Percentiles rank a stretch among this genome's conserved stretches.
These are phyloP conservation scores for Cubamyces lactineus DNA, from an alignment of 768 basidiomycete species.

Conservation along the genomic window DNA sequence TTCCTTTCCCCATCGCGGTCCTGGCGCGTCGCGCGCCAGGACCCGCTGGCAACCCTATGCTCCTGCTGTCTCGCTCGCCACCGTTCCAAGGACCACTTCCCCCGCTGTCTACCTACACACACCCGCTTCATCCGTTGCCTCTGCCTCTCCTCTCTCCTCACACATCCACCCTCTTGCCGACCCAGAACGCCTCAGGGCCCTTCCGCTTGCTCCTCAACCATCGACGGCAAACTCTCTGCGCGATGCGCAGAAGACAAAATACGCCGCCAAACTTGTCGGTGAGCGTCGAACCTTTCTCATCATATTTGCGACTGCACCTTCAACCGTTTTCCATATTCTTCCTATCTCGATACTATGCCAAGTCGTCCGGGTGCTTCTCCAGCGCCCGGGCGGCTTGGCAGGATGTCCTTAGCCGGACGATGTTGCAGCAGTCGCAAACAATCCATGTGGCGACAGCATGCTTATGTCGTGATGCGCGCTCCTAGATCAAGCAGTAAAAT, in stretches of 20 bases:
- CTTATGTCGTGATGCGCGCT: constrained; percentile 14
- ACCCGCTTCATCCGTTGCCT: constrained; percentile 56
- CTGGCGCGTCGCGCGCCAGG: constrained; percentile 62
- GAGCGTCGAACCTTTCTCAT: constrained; percentile 36
- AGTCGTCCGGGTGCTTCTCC: constrained; percentile 8
- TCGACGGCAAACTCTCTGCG: constrained; percentile 42
- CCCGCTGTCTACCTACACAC: constrained; percentile 55
- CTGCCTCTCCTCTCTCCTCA: constrained; percentile 45
- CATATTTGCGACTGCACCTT: background rate
- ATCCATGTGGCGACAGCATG: constrained; percentile 13
- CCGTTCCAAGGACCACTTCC: constrained; percentile 39
- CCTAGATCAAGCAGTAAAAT: constrained; percentile 79
- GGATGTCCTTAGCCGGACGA: background rate
- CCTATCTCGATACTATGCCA: background rate
- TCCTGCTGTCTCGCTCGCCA: constrained; percentile 43
- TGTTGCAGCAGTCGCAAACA: background rate
- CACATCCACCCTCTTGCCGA: constrained; percentile 40
- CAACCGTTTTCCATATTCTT: background rate
- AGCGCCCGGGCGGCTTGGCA: constrained; percentile 6
- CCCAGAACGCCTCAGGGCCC: constrained; percentile 35
- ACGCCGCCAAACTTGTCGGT: constrained; percentile 73
- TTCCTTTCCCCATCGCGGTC: constrained; percentile 70
- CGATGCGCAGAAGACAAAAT: constrained; percentile 61
- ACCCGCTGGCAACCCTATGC: constrained; percentile 84
- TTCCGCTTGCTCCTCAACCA: constrained; percentile 35